A percentile compares a stretch with the other conserved stretches of the same genome.
Conservation (phyloP, 805 yeast genomes). For the Candida gorgasii region DNA sequence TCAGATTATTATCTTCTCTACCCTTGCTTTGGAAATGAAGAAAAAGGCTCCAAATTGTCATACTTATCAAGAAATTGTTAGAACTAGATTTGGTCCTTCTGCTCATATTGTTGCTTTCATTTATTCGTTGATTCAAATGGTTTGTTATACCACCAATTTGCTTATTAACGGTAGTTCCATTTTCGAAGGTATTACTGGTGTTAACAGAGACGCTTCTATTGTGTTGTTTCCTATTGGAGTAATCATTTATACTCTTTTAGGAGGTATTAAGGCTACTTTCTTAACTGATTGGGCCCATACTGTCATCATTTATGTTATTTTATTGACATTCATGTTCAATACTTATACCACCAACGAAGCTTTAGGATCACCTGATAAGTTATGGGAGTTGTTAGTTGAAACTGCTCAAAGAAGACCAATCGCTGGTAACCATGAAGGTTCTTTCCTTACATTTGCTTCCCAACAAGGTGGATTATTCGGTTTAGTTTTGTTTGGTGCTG, state of each 20-base stretch:
- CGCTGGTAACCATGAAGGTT: conserved; percentile 14
- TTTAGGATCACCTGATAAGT: conserved; percentile 46
- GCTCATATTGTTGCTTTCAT: conserved; percentile 22
- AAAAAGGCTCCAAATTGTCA: conserved; percentile 42
- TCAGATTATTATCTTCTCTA: conserved; percentile 37
- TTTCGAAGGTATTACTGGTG: conserved; percentile 41
- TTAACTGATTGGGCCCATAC: conserved; percentile 75
- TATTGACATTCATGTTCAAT: conserved; percentile 24
- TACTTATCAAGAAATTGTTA: conserved; percentile 39
- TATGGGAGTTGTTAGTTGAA: conserved; percentile 43
- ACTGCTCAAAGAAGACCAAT: conserved; percentile 19
- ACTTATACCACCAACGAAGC: conserved; percentile 32
- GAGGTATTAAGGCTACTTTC: conserved; percentile 83
- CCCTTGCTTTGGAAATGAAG: conserved; percentile 41
- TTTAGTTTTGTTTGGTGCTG: conserved; percentile 14
- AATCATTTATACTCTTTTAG: conserved; percentile 70
- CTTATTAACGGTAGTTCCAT: conserved; percentile 48
- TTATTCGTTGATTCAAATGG: conserved; percentile 39
- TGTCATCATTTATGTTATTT: conserved; percentile 42
- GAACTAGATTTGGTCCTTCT: conserved; percentile 34
- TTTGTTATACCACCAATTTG: conserved; percentile 31
- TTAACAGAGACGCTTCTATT: conserved; percentile 46
- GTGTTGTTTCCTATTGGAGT: conserved; percentile 59
- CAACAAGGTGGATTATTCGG: conserved; percentile 26
- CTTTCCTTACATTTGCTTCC: conserved; percentile 20